Conservation (phyloP, 2,329 filamentous ascomycete genomes). For the Lachnellula suecica region DNA sequence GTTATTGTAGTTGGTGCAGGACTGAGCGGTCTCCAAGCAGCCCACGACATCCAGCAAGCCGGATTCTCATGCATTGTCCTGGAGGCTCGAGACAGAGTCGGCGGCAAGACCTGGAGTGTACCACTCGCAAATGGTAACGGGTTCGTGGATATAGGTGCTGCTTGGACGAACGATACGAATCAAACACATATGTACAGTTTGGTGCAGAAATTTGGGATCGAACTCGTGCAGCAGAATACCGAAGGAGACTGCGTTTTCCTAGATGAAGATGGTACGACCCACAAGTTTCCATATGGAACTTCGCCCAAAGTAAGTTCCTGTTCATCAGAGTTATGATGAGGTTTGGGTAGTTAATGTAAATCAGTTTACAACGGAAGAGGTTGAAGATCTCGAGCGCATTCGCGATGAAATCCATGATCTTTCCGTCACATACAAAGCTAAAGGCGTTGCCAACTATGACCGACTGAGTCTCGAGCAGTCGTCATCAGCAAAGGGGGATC, state of each 20-base stretch:
- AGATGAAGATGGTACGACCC: slow-evolving; percentile 35
- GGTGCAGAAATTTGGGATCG: slow-evolving; percentile 39
- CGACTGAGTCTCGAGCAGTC: slow-evolving; percentile 39
- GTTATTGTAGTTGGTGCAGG: slow-evolving; percentile 15
- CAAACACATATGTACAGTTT: slow-evolving; percentile 39
- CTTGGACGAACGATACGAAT: slow-evolving; percentile 52
- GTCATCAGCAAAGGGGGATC: slow-evolving; percentile 30
- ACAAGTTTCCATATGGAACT: slow-evolving; percentile 34
- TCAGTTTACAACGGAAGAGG: no score
- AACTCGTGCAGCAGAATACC: slow-evolving; percentile 48
- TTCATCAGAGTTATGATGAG: background rate
- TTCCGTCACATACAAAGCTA: no score
- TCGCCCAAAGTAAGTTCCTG: slow-evolving; percentile 26
- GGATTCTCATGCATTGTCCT: slow-evolving; percentile 30
- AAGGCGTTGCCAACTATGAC: slow-evolving; percentile 18
- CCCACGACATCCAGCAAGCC: slow-evolving; percentile 11
- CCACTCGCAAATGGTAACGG: slow-evolving; percentile 31
- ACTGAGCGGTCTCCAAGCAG: slow-evolving; percentile 14
- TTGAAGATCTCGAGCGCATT: slow-evolving; percentile 5
- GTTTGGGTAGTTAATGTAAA: no score
- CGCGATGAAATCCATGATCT: slow-evolving; percentile 18
- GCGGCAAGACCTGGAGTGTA: slow-evolving; percentile 37
- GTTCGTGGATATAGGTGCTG: slow-evolving; percentile 52
- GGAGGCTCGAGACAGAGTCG: slow-evolving; percentile 42
- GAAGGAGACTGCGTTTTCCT: slow-evolving; percentile 44